Evolutionary conservation across 169 alveolate species (phyloP).

Genomic region (Eimeria praecox): DNA sequence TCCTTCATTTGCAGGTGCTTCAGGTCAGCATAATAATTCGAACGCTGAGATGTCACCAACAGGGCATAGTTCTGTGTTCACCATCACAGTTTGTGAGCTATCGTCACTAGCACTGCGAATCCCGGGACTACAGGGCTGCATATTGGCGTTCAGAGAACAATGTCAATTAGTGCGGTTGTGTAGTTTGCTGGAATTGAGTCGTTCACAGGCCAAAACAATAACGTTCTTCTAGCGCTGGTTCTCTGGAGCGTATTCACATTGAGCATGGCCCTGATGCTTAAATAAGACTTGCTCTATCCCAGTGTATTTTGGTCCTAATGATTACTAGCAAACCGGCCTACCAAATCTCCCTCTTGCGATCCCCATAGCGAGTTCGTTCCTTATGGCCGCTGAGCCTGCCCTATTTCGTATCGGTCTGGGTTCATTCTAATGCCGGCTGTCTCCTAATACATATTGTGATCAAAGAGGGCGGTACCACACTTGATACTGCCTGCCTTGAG

Average conservation of each 20-base stretch:
- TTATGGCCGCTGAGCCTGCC: not conserved
- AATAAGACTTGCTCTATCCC: not conserved
- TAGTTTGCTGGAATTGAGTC: not conserved
- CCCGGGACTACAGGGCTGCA: not conserved
- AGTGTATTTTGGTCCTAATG: not conserved
- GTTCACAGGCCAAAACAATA: not conserved
- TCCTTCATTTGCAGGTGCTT: not conserved
- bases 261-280: not conserved
- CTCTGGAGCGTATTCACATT: not conserved
- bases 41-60: not conserved
- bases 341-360: not conserved
- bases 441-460: not conserved
- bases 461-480: not conserved
- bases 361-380: not conserved
- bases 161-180: not conserved
- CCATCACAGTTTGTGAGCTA: constrained; percentile 8
- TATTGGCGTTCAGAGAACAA: not conserved
- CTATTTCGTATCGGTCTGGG: not conserved
- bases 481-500: not conserved
- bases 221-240: not conserved
- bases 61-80: not conserved
- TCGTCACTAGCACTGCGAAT: not conserved
- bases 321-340: not conserved
- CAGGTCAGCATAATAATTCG: not conserved
- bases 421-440: not conserved